These are phyloP conservation scores for Xylariomycetidae sp. DNA, from an alignment of 2,329 filamentous ascomycete genomes.

Conservation along the genomic window DNA sequence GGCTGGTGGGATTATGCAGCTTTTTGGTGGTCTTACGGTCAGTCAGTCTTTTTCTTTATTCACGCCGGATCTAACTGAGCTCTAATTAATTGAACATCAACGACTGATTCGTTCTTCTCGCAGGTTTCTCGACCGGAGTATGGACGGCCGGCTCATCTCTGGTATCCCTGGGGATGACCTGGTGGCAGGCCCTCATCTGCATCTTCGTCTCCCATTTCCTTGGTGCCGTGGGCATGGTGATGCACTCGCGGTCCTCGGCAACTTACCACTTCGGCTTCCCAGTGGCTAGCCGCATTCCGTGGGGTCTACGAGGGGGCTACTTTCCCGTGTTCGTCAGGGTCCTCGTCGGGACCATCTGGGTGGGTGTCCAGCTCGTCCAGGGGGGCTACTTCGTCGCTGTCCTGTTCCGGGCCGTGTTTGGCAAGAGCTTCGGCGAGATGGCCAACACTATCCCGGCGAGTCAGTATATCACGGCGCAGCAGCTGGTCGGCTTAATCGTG, in stretches of 20 bases:
- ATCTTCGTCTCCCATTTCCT: constrained; percentile 7
- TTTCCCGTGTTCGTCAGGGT: constrained; percentile 7
- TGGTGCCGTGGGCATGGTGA: constrained; percentile 5
- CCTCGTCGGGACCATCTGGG: constrained; percentile 7
- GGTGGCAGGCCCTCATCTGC: constrained; percentile 8
- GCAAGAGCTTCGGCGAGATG: constrained; percentile 5
- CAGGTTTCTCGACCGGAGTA: constrained; percentile 7
- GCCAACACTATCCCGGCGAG: constrained; percentile 5
- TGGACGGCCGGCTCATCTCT: constrained; percentile 9
- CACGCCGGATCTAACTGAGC: not conserved
- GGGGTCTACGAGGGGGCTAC: constrained; percentile 6
- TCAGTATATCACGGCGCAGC: constrained; percentile 6
- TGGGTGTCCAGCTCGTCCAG: constrained; percentile 6
- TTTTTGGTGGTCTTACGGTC: constrained; percentile 5
- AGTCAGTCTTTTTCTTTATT: not conserved
- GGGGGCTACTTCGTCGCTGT: constrained; percentile 8
- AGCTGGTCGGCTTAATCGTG: constrained; percentile 3
- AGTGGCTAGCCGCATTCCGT: constrained; percentile 5
- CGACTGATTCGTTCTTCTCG: not conserved
- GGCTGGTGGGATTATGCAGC: constrained; percentile 3
- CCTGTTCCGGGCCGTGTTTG: constrained; percentile 6
- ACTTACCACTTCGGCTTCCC: constrained; percentile 9
- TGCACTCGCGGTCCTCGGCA: constrained; percentile 6
- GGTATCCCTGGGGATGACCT: constrained; percentile 6
- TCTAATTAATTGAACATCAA: not conserved